phyloP scores from a whole-genome alignment of 768 basidiomycete species.

The Hortiboletus flavorubellus region DNA sequence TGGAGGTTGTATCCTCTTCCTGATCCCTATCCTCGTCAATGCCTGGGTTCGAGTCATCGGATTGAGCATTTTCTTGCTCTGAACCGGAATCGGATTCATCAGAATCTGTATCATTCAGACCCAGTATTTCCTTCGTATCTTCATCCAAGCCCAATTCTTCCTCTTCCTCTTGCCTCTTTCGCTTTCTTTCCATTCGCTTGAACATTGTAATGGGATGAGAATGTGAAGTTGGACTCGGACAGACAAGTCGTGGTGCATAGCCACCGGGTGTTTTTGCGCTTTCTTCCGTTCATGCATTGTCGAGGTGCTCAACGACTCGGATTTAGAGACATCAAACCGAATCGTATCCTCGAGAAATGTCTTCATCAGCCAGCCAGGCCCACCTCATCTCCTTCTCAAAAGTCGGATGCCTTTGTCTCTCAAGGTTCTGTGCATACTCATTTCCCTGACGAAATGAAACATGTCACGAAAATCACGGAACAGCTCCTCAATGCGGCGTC shows the following conservation, averaged over 20 bases:
- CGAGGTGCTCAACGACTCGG: conserved; percentile 16
- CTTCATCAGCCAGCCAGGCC: background rate
- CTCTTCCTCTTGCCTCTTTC: conserved; percentile 56
- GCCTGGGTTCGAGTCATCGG: conserved; percentile 22
- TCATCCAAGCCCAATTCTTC: conserved; percentile 62
- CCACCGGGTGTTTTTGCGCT: conserved; percentile 18
- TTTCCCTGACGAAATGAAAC: conserved; percentile 1
- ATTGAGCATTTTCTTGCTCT: conserved; percentile 33
- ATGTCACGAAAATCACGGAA: conserved; percentile 22
- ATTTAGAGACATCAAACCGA: conserved; percentile 15
- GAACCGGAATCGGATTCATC: conserved; percentile 59
- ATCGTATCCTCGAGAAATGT: conserved; percentile 11
- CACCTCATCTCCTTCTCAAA: background rate
- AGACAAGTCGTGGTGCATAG: conserved; percentile 12
- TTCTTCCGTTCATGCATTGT: conserved; percentile 32
- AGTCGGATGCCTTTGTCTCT: background rate
- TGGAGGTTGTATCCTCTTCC: conserved; percentile 27
- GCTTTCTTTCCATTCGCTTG: conserved; percentile 72
- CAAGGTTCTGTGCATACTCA: background rate
- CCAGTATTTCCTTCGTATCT: conserved; percentile 61
- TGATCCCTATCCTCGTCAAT: conserved; percentile 23
- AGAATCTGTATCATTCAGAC: conserved; percentile 72
- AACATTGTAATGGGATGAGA: conserved; percentile 48
- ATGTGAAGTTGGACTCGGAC: too few species aligned
- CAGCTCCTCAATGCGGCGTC: conserved; percentile 35